Evolutionary conservation across 1,284 basidiomycete species (phyloP), one percentile per base, ranked within the genome.

Genomic region (Ganoderma resinaceum): DNA sequence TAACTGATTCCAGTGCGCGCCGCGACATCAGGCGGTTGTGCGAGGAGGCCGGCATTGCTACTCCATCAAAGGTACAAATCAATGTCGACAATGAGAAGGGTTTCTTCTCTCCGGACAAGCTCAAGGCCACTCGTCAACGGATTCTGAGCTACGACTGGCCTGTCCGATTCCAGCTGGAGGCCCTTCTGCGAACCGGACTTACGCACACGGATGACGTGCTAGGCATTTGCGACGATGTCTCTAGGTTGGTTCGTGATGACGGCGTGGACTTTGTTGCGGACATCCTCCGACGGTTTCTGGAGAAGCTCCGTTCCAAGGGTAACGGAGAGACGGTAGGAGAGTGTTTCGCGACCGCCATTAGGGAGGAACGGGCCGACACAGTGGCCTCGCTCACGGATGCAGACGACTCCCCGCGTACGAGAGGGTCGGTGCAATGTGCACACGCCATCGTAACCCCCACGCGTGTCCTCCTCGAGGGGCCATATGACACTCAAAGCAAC

Each of bases 391-490:
- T 63, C 9, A 43, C 37, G n/a, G 66, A 67, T 20, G 11, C 26
- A 9, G 49, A 60, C 4, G 60, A 68, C 40, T 14, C 63, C 1
- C 46, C 46, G n/a, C 52, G 16, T 52, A 18, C 74, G 49, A 72
- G 73, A 64, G 64, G 80, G 46, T 80, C 75, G 66, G 87, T 88
- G 70, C 78, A 81, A 31, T 91, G 89, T 72, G 85, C 85, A 62
- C 89, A 90, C 73, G 86, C 91, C 43, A 90, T 87, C 5, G 87
- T 93, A 63, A 91, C 91, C 0, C 92, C 92, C 0, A 91, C 90
- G 11, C 84, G 89, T 14, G 79, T 89, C 65, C 78, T 89, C 9
- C 82, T 94, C 20, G 91, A 93, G 78, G 93, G 93, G 0, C 92
- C 92, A 1, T 90, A 88, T 67, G 78, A 88, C 3, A 87, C 86